Conservation (phyloP, 192 early-diverging fungal genomes). For the Umbelopsis vinacea region DNA sequence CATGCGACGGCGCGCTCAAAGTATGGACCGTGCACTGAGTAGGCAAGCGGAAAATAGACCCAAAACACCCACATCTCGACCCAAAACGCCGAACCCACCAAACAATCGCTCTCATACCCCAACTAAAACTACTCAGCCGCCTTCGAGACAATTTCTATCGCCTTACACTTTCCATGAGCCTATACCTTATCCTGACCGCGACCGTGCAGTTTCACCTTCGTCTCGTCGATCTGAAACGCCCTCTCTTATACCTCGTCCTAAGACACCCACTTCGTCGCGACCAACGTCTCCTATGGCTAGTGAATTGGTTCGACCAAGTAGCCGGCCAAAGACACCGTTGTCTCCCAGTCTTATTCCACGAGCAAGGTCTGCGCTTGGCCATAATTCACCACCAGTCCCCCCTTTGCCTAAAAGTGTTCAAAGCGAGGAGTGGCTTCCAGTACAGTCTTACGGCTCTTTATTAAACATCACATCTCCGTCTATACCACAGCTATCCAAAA, state of each 20-base stretch:
- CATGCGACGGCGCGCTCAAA: slow-evolving; percentile 24
- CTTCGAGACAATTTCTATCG: background rate
- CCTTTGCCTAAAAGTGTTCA: slow-evolving; percentile 10
- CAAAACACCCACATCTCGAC: slow-evolving; percentile 21
- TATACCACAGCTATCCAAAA: slow-evolving; percentile 10
- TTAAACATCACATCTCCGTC: slow-evolving; percentile 5
- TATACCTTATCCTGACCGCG: slow-evolving; percentile 21
- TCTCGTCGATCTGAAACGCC: slow-evolving; percentile 32
- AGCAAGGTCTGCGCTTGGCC: slow-evolving; percentile 33
- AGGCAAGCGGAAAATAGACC: background rate
- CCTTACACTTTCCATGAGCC: slow-evolving; percentile 11
- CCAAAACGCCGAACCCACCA: slow-evolving; percentile 15
- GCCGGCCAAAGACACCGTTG: background rate
- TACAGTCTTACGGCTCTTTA: slow-evolving; percentile 11
- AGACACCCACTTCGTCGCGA: slow-evolving; percentile 25
- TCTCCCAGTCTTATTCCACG: slow-evolving; percentile 37
- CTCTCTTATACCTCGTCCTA: slow-evolving; percentile 45
- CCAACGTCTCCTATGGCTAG: slow-evolving; percentile 12
- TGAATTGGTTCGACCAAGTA: slow-evolving; percentile 4
- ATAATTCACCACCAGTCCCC: slow-evolving; percentile 6
- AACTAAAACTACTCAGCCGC: background rate
- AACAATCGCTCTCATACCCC: slow-evolving; percentile 23
- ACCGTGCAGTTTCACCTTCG: slow-evolving; percentile 23
- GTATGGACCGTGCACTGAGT: slow-evolving; percentile 18
- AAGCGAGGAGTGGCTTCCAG: slow-evolving; percentile 11